Conservation (phyloP, 768 basidiomycete species). For the Lactifluus subvellereus region DNA sequence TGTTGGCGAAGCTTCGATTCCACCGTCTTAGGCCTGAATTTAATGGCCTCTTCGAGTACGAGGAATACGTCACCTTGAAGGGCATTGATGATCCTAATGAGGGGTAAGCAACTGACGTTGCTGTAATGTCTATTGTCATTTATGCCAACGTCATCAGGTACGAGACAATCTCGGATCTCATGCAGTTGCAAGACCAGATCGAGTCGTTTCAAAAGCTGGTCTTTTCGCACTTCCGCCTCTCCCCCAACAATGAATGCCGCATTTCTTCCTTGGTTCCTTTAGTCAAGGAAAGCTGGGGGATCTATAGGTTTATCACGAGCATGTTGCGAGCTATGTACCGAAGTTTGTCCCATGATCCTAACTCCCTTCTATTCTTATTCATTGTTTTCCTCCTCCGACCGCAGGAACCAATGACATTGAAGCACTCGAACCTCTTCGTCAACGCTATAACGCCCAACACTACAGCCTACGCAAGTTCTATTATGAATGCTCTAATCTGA, state of each 20-base stretch:
- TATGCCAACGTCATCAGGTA: conserved; percentile 43
- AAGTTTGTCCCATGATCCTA: conserved; percentile 43
- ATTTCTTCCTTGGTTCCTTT: conserved; percentile 94
- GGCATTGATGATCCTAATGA: conserved; percentile 99
- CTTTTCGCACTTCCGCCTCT: conserved; percentile 89
- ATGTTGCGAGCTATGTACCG: conserved; percentile 98
- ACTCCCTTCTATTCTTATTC: neutral
- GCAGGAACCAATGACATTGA: conserved; percentile 86
- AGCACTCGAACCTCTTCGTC: conserved; percentile 80
- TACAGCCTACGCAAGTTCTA: conserved; percentile 94
- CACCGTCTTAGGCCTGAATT: conserved; percentile 95
- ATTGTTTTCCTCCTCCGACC: conserved; percentile 3
- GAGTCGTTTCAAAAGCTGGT: conserved; percentile 98
- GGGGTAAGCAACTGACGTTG: conserved; percentile 54
- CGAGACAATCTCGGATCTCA: conserved; percentile 95
- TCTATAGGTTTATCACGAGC: conserved; percentile 97
- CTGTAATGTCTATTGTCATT: conserved; percentile 3
- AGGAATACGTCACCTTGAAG: conserved; percentile 95
- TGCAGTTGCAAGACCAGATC: conserved; percentile 97
- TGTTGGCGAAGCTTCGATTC: conserved; percentile 91
- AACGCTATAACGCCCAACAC: conserved; percentile 88
- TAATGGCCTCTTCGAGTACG: conserved; percentile 98
- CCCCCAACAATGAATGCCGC: conserved; percentile 93
- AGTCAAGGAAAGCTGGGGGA: conserved; percentile 99
- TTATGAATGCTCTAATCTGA: conserved; percentile 98